phyloP scores from a whole-genome alignment of 1,284 basidiomycete genomes.

The Phenoliferia sp. region DNA sequence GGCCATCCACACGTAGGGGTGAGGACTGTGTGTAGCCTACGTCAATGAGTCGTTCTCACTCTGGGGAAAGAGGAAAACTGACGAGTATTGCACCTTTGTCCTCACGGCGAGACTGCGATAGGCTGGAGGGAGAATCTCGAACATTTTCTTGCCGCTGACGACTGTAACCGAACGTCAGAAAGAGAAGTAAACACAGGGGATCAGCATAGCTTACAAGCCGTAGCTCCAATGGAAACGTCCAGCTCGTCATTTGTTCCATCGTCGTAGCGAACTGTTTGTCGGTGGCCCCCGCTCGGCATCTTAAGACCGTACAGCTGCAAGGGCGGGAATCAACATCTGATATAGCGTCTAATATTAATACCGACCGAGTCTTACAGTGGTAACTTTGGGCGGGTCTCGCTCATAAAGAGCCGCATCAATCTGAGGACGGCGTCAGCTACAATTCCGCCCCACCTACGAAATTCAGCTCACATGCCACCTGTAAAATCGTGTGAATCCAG shows the following conservation, averaged over 20 bases:
- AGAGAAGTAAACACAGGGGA: not conserved
- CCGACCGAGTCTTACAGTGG: conserved; percentile 49
- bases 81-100: conserved; percentile 57
- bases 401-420: conserved; percentile 90
- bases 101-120: conserved; percentile 80
- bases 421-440: conserved; percentile 43
- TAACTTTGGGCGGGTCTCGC: conserved; percentile 66
- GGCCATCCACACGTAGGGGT: conserved; percentile 82
- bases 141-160: conserved; percentile 71
- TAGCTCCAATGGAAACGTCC: conserved; percentile 75
- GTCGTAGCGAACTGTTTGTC: conserved; percentile 73
- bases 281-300: conserved; percentile 60
- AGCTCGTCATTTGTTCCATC: conserved; percentile 82
- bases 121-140: conserved; percentile 67
- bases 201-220: conserved; percentile 55
- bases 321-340: not conserved
- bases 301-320: conserved; percentile 62
- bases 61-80: not conserved
- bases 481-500: conserved; percentile 77
- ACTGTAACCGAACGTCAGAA: conserved; percentile 24
- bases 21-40: conserved; percentile 45
- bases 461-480: conserved; percentile 53
- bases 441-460: not conserved
- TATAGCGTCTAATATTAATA: not conserved
- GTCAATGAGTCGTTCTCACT: conserved; percentile 33